phyloP scores from a whole-genome alignment of 2,329 filamentous ascomycete species.

The Aureobasidium sp. region DNA sequence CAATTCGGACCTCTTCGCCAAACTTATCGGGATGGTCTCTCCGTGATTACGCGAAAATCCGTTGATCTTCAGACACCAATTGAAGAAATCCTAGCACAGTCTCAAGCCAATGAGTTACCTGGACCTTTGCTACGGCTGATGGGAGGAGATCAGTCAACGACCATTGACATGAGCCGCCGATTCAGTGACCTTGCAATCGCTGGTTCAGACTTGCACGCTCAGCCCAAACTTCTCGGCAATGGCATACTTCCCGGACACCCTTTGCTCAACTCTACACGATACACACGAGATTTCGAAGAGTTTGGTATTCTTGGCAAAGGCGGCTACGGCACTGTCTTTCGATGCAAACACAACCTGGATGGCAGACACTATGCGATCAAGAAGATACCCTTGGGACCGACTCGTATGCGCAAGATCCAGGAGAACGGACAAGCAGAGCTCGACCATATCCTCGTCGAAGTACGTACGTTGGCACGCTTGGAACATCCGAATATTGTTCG shows the following conservation, averaged over 20 bases:
- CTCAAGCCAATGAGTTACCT: background rate
- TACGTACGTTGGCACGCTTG: constrained; percentile 52
- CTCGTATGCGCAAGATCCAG: constrained; percentile 43
- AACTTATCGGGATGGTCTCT: constrained; percentile 31
- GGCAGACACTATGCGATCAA: constrained; percentile 57
- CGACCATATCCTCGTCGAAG: constrained; percentile 50
- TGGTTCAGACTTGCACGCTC: background rate
- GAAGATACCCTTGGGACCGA: constrained; percentile 50
- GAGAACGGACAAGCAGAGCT: constrained; percentile 44
- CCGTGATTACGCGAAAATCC: constrained; percentile 16
- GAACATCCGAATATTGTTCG: constrained; percentile 59
- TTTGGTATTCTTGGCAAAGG: constrained; percentile 53
- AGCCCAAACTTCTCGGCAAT: background rate
- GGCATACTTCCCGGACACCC: constrained; percentile 14
- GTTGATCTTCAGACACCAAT: background rate
- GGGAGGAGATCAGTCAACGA: background rate
- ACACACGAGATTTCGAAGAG: constrained; percentile 43
- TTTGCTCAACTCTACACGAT: constrained; percentile 31
- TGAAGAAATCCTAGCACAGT: background rate
- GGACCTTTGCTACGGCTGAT: constrained; percentile 9
- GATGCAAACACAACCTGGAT: constrained; percentile 53
- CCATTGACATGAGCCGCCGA: background rate
- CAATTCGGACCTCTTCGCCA: constrained; percentile 24
- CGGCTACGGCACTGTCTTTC: constrained; percentile 57
- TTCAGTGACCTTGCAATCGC: background rate